Evolutionary conservation across 1,139 yeast genomes (phyloP).

Genomic region (Geotrichum australiense): DNA sequence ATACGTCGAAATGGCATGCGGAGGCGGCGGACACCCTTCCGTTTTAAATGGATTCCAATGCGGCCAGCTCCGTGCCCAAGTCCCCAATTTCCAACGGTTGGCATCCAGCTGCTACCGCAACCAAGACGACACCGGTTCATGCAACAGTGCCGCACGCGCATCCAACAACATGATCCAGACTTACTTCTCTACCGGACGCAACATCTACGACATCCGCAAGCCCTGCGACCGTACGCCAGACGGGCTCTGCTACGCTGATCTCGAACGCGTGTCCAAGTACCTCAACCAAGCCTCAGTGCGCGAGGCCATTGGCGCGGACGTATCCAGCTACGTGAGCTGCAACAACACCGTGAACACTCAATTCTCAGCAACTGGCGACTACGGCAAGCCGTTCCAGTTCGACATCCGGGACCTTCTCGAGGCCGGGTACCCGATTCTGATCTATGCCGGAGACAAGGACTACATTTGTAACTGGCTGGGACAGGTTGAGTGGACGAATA

Average conservation of each 20-base stretch:
- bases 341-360: slow-evolving; percentile 36
- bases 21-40: slow-evolving; percentile 81
- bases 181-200: slow-evolving; percentile 81
- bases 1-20: slow-evolving; percentile 98
- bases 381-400: slow-evolving; percentile 55
- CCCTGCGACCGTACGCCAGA: slow-evolving; percentile 55
- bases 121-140: slow-evolving; percentile 73
- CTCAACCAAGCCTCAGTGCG: slow-evolving; percentile 63
- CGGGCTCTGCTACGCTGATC: slow-evolving; percentile 67
- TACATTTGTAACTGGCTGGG: slow-evolving; percentile 85
- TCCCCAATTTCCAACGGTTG: slow-evolving; percentile 76
- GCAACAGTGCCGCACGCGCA: slow-evolving; percentile 92
- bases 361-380: slow-evolving; percentile 72
- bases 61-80: slow-evolving; percentile 58
- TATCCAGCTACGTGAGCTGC: slow-evolving; percentile 75
- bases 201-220: slow-evolving; percentile 87
- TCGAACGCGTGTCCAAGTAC: slow-evolving; percentile 59
- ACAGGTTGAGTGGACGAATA: slow-evolving; percentile 70
- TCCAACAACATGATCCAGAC: slow-evolving; percentile 88
- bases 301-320: slow-evolving; percentile 87
- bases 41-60: slow-evolving; percentile 78
- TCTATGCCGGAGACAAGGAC: slow-evolving; percentile 17
- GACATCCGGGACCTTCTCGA: slow-evolving; percentile 55
- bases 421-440: slow-evolving; percentile 36
- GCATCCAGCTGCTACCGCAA: slow-evolving; percentile 75